These are phyloP conservation scores for Herpotrichia juniperi DNA, from an alignment of 2,329 filamentous ascomycete genomes.

Conservation along the genomic window DNA sequence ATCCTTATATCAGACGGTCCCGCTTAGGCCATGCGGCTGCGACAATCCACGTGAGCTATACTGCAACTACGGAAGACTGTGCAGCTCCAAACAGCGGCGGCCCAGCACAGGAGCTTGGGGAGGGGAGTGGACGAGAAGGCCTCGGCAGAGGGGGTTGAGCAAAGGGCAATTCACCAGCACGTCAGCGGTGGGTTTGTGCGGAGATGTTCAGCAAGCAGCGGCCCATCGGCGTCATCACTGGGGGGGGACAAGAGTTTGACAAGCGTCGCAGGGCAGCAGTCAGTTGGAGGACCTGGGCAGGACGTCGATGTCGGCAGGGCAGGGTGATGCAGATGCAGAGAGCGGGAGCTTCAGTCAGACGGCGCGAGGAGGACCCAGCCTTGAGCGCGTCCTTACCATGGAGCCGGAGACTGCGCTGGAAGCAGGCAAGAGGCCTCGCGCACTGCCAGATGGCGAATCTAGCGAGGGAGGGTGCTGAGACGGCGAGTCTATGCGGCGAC, in stretches of 20 bases:
- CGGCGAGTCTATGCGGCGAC: constrained; percentile 35
- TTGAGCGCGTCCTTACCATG: constrained; percentile 44
- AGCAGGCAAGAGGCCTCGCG: constrained; percentile 33
- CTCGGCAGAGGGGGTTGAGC: constrained; percentile 37
- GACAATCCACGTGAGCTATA: constrained; percentile 28
- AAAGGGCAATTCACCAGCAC: constrained; percentile 35
- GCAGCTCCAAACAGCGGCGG: constrained; percentile 32
- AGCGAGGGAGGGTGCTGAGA: constrained; percentile 17
- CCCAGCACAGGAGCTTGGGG: constrained; percentile 30
- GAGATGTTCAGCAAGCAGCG: constrained; percentile 29
- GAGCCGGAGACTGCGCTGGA: constrained; percentile 43
- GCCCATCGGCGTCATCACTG: constrained; percentile 45
- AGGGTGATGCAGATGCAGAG: constrained; percentile 19
- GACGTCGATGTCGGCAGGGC: constrained; percentile 1
- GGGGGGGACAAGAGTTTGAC: constrained; percentile 38
- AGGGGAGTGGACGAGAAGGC: constrained; percentile 29
- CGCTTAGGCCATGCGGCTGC: constrained; percentile 49
- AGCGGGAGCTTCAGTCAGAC: constrained; percentile 25
- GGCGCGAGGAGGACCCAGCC: constrained; percentile 40
- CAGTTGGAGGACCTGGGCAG: background rate
- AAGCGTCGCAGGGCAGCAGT: constrained; percentile 39
- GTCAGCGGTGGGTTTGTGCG: constrained; percentile 35
- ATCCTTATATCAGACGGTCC: constrained; percentile 44
- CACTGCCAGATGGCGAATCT: constrained; percentile 29
- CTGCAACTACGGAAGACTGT: constrained; percentile 17